Conservation (phyloP, 2,329 filamentous ascomycete species). For the Stagonosporopsis rhizophila region DNA sequence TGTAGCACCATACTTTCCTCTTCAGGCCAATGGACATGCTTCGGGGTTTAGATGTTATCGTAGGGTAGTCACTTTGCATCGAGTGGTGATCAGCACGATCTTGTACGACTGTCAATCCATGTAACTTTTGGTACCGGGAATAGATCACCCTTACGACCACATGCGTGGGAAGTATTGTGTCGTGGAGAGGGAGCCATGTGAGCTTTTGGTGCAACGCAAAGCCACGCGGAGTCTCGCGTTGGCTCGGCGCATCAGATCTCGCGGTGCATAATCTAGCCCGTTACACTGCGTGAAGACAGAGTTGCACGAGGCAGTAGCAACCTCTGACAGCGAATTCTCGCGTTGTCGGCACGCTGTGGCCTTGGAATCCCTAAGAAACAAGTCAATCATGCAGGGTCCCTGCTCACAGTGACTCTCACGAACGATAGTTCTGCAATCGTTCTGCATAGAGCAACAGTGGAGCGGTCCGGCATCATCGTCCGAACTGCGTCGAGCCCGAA, state of each 20-base stretch:
- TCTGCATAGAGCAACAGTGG: neutral
- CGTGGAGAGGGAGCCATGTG: constrained; percentile 31
- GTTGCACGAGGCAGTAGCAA: constrained; percentile 23
- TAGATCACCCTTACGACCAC: constrained; percentile 14
- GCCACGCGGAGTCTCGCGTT: constrained; percentile 34
- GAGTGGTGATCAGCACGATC: constrained; percentile 25
- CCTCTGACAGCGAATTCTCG: constrained; percentile 25
- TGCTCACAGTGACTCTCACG: neutral
- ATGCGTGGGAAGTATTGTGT: constrained; percentile 10
- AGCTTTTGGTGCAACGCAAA: constrained; percentile 27
- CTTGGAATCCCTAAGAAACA: neutral
- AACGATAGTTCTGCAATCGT: neutral
- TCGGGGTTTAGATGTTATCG: constrained; percentile 21
- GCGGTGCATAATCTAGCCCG: constrained; percentile 47
- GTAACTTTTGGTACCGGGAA: constrained; percentile 8
- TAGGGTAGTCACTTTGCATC: constrained; percentile 31
- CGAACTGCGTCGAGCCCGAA: neutral
- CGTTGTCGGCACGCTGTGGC: constrained; percentile 6
- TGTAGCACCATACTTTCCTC: constrained; percentile 19
- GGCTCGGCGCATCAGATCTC: constrained; percentile 33
- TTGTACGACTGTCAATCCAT: constrained; percentile 21
- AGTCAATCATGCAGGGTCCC: constrained; percentile 16
- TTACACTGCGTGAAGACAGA: constrained; percentile 29
- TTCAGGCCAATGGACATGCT: constrained; percentile 13
- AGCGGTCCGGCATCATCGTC: neutral